Evolutionary conservation across 345 rosid genomes (phyloP).

Genomic region (Eutrema yunnanense): DNA sequence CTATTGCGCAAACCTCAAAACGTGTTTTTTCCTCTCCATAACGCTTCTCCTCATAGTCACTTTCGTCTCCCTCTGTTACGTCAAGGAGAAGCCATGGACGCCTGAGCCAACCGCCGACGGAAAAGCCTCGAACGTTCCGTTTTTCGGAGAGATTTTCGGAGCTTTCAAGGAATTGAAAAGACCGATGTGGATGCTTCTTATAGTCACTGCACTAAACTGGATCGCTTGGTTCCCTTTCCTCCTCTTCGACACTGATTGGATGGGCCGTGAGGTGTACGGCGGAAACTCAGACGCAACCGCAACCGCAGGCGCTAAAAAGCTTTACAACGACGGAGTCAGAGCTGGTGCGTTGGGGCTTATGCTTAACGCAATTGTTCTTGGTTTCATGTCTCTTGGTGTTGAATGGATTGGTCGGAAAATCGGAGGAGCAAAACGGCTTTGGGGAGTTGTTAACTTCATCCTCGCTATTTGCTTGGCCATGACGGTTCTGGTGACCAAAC

Average conservation of each 20-base stretch:
- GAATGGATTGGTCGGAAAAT: constrained; percentile 39
- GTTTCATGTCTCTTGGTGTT: constrained; percentile 51
- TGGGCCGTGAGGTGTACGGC: constrained; percentile 90
- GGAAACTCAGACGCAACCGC: constrained; percentile 42
- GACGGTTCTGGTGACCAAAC: constrained; percentile 53
- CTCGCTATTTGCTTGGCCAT: constrained; percentile 49
- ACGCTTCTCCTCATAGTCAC: constrained; percentile 42
- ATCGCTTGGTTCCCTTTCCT: constrained; percentile 87
- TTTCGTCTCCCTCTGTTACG: constrained; percentile 38
- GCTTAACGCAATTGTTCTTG: constrained; percentile 71
- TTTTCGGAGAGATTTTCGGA: constrained; percentile 36
- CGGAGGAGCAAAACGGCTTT: constrained; percentile 51
- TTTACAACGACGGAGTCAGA: constrained; percentile 64
- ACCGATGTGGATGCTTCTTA: constrained; percentile 70
- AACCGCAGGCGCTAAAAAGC: neutral
- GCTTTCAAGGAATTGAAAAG: constrained; percentile 47
- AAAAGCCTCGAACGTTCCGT: constrained; percentile 7
- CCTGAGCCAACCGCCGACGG: constrained; percentile 13
- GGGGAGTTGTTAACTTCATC: constrained; percentile 71
- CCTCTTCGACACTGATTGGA: constrained; percentile 84
- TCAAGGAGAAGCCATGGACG: constrained; percentile 39
- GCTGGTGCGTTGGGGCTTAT: constrained; percentile 80
- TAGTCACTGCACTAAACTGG: constrained; percentile 86
- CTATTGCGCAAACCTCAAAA: constrained; percentile 86
- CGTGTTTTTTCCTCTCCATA: constrained; percentile 67